Conservation (phyloP, 2,329 filamentous ascomycete genomes). For the Cytospora piceae region DNA sequence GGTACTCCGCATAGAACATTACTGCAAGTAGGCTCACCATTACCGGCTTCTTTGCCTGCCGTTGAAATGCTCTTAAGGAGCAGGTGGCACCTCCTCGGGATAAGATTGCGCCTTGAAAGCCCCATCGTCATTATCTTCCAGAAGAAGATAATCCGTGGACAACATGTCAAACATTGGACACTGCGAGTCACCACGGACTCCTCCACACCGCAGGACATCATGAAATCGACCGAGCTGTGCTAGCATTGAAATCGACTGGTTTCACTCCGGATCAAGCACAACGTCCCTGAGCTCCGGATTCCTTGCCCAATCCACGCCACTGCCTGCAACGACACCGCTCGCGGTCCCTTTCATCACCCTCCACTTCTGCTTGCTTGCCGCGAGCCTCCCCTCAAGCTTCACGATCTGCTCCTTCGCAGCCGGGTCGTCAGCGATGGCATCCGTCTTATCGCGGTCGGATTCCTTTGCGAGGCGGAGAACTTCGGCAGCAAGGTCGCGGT, state of each 20-base stretch:
- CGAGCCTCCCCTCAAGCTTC: conserved; percentile 61
- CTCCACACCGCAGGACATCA: not conserved
- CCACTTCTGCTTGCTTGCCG: conserved; percentile 67
- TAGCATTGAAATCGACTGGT: conserved; percentile 27
- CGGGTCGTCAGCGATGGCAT: conserved; percentile 55
- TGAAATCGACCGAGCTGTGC: not conserved
- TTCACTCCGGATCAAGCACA: conserved; percentile 69
- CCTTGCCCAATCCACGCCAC: conserved; percentile 79
- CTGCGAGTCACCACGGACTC: not conserved
- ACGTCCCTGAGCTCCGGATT: conserved; percentile 70
- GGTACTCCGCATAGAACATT: not conserved
- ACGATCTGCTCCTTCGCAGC: conserved; percentile 59
- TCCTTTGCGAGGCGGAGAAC: conserved; percentile 67
- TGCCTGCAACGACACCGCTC: conserved; percentile 79
- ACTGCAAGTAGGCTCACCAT: not conserved
- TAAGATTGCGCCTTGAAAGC: not conserved
- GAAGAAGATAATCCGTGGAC: not conserved
- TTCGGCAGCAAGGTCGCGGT: conserved; percentile 64
- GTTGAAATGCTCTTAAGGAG: not conserved
- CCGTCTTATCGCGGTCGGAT: conserved; percentile 54
- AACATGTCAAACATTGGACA: not conserved
- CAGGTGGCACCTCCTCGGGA: not conserved
- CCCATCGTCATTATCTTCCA: not conserved
- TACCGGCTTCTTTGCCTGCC: not conserved
- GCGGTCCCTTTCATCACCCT: conserved; percentile 76